Base-by-base conservation (phyloP, 768 basidiomycete genomes). In the Leccinellum luteum region DNA sequence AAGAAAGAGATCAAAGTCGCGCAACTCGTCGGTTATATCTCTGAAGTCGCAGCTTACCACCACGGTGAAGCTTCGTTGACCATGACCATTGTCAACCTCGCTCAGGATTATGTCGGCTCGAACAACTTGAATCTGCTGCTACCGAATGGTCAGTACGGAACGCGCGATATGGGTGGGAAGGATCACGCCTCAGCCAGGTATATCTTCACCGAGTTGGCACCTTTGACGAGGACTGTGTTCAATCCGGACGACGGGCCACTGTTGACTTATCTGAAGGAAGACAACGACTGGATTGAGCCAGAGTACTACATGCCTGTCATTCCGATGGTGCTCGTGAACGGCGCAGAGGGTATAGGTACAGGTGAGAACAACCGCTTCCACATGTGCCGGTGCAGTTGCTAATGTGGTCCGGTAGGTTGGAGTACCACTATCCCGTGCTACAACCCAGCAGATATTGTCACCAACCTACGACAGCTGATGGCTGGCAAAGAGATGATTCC, bases 101-200 rank as follows among this genome's bases (percentile, higher is more conserved):
- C 97, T 7, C 97, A 99, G 69, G 83, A 90, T 70, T 98, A 82
- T 64, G 94, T 98, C 30, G 97, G 97, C 12, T 90, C 89, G 66
- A 99, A 98, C 78, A 99, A 99, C 70, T 65, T 98, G 69, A 96
- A 94, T 70, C 70, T 98, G 53, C 77, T 99, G 47, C 66, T 79
- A 50, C 97, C 97, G 9, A 87, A 86, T 57, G 97, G 97, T 70
- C 95, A 98, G 75, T 99, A 90, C 74, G 96, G 96, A 74, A 97
- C 95, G 47, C 92, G 96, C 65, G 87, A 87, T 56, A 76, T 83
- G 71, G 97, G 96, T 52, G 96, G 96, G 38, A 98, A 98, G 76
- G 95, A 99, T 69, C 92, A 94, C 64, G 97, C 96, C 53, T 90
- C 94, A 35, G 87, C 95, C 61, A 86, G 97, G 85, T 98, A 99